A percentile compares a stretch with the other conserved stretches of the same genome.
These are phyloP conservation scores for Citrus inodora DNA, from an alignment of 345 rosid genomes.

Conservation along the genomic window DNA sequence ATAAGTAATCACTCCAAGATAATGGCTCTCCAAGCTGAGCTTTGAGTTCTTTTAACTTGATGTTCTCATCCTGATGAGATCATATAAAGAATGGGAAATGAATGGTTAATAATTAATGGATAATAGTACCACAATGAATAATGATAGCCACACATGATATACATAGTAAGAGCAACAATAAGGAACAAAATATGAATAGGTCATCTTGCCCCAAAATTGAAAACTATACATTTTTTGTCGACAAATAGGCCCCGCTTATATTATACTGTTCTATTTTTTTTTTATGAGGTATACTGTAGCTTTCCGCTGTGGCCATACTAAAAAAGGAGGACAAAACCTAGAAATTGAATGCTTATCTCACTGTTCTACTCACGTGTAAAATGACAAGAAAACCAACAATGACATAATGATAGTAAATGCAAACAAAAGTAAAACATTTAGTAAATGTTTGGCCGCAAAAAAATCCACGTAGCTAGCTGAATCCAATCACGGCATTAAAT, in stretches of 20 bases:
- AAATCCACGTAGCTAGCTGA: no score
- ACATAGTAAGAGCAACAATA: background rate
- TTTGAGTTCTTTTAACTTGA: constrained; percentile 65
- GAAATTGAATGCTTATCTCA: background rate
- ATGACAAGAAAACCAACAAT: background rate
- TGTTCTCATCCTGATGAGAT: constrained; percentile 68
- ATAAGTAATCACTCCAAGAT: constrained; percentile 79
- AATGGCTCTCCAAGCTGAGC: constrained; percentile 56
- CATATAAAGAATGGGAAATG: background rate
- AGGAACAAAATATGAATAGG: constrained; percentile 4
- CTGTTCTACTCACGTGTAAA: background rate
- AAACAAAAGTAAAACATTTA: background rate
- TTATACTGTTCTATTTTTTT: background rate
- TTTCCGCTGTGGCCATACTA: background rate
- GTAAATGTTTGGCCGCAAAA: background rate
- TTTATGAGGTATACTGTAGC: background rate
- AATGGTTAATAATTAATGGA: background rate
- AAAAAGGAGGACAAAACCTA: background rate
- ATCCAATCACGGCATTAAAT: no score
- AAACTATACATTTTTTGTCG: background rate
- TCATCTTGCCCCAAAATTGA: background rate
- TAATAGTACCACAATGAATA: background rate
- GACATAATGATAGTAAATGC: background rate
- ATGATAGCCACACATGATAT: background rate
- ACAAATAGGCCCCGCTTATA: background rate